phyloP scores from a whole-genome alignment of 106 monocot species.

The Dendrobium nobile region DNA sequence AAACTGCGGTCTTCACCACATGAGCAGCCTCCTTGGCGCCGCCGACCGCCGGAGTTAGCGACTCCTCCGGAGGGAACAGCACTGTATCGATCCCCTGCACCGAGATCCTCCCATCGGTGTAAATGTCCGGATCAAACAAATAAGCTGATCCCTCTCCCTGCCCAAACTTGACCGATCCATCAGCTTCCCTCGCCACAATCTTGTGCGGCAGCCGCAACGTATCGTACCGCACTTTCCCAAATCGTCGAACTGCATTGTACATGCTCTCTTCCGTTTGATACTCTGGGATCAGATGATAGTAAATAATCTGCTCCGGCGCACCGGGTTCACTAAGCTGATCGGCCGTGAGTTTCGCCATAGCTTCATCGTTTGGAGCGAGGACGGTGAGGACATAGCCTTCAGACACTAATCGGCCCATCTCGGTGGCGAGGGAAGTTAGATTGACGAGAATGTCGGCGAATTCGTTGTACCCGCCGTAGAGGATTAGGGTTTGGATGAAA shows the following conservation, averaged over 20 bases:
- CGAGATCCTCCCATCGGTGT: constrained; percentile 87
- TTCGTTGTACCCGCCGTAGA: constrained; percentile 99
- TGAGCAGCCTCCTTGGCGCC: neutral
- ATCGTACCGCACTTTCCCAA: constrained; percentile 85
- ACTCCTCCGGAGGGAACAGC: constrained; percentile 66
- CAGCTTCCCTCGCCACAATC: constrained; percentile 77
- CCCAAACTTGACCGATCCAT: constrained; percentile 90
- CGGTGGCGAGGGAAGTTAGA: constrained; percentile 83
- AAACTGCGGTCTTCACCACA: constrained; percentile 9
- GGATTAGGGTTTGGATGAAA: constrained; percentile 96
- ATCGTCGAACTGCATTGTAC: constrained; percentile 94
- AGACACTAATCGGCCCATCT: constrained; percentile 91
- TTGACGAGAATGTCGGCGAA: constrained; percentile 97
- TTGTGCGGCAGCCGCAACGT: constrained; percentile 76
- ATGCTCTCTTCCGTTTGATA: constrained; percentile 99
- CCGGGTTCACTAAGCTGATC: constrained; percentile 70
- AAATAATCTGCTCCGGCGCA: constrained; percentile 70
- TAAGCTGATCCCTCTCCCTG: constrained; percentile 72
- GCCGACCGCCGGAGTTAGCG: constrained; percentile 1
- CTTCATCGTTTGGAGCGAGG: constrained; percentile 74
- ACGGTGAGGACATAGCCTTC: constrained; percentile 94
- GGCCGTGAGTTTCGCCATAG: constrained; percentile 55
- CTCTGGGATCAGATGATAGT: constrained; percentile 93
- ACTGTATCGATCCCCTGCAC: constrained; percentile 94
- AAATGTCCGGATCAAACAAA: constrained; percentile 86